These are phyloP conservation scores for Citrus cavaleriei DNA, from an alignment of 345 rosid species.

Conservation along the genomic window DNA sequence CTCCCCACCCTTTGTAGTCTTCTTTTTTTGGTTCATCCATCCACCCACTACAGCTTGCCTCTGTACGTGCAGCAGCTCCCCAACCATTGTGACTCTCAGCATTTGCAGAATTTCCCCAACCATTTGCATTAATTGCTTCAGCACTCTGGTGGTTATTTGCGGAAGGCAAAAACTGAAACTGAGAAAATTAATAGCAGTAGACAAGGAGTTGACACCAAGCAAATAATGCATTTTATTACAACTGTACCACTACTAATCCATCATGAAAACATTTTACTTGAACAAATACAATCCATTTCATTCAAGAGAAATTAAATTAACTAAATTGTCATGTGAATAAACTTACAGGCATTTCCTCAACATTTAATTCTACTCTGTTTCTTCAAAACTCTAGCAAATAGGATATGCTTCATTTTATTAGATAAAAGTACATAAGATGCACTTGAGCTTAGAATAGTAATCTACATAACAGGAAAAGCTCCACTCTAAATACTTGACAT, in stretches of 20 bases:
- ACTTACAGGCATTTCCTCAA: background rate
- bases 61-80: slow-evolving; percentile 18
- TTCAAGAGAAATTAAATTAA: background rate
- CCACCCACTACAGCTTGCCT: background rate
- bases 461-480: background rate
- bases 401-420: background rate
- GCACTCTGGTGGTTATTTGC: slow-evolving; percentile 12
- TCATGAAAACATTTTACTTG: background rate
- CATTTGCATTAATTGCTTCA: slow-evolving; percentile 23
- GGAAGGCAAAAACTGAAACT: slow-evolving; percentile 23
- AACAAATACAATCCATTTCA: too few species aligned
- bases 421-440: background rate
- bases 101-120: slow-evolving; percentile 24
- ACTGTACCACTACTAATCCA: background rate
- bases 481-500: background rate
- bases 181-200: slow-evolving; percentile 5
- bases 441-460: background rate
- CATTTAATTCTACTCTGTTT: background rate
- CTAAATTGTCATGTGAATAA: slow-evolving; percentile 3
- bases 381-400: background rate
- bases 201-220: background rate
- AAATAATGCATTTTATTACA: background rate
- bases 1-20: slow-evolving; percentile 27
- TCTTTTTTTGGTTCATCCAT: background rate
- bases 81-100: slow-evolving; percentile 32